phyloP scores from a whole-genome alignment of 305 asterid genomes.

The Fraxinus ornus region DNA sequence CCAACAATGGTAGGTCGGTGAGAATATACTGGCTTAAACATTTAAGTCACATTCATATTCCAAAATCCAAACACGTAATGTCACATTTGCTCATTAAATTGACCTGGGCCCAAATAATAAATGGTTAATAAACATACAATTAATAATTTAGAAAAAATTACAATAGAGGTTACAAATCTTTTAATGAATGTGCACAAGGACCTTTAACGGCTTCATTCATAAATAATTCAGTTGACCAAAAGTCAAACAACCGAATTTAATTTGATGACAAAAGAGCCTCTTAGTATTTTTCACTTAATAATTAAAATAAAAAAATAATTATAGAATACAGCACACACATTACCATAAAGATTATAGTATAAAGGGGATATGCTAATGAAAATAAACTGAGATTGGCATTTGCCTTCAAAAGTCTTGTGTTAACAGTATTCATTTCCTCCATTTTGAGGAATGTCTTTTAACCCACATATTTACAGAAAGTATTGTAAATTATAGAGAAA shows the following conservation, averaged over 20 bases:
- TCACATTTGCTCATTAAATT: not conserved
- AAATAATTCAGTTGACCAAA: not conserved
- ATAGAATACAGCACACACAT: not conserved
- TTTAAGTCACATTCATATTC: not conserved
- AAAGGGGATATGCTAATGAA: not conserved
- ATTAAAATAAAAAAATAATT: not conserved
- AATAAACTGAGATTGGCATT: constrained; percentile 7
- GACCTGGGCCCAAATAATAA: not conserved
- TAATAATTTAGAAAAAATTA: not conserved
- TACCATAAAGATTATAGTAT: not conserved
- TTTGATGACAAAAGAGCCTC: not conserved
- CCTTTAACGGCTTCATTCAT: not conserved
- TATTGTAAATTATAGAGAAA: constrained; percentile 14
- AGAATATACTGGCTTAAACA: not conserved
- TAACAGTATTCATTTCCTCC: constrained; percentile 27
- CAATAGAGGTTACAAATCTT: not conserved
- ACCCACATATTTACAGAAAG: constrained; percentile 39
- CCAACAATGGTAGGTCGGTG: not conserved
- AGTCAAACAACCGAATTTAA: not conserved
- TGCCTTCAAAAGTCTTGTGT: constrained; percentile 21
- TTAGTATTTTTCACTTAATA: not conserved
- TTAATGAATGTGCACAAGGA: not conserved
- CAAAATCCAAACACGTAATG: not conserved
- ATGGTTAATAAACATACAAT: not conserved
- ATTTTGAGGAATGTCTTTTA: constrained; percentile 30